Percentiles rank a stretch among this genome's conserved stretches.
phyloP scores from a whole-genome alignment of 1,139 yeast genomes.

The Kodamaea suecica region DNA sequence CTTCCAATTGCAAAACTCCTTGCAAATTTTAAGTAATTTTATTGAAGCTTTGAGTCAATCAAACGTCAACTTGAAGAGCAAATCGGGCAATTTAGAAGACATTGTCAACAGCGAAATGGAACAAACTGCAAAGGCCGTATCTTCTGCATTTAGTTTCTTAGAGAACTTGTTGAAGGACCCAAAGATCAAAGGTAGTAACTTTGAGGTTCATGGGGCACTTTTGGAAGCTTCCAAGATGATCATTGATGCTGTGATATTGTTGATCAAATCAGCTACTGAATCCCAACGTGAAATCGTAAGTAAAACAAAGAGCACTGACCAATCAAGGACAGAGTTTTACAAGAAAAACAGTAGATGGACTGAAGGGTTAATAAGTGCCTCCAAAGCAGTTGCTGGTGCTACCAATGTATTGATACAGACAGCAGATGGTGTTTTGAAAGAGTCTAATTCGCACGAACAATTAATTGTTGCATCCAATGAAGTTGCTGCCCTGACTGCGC shows the following conservation, averaged over 20 bases:
- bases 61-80: slow-evolving; percentile 22
- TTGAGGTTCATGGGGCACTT: slow-evolving; percentile 75
- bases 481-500: slow-evolving; percentile 92
- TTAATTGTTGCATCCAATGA: slow-evolving; percentile 88
- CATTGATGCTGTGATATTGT: slow-evolving; percentile 70
- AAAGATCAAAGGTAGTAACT: slow-evolving; percentile 49
- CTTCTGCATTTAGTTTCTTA: slow-evolving; percentile 62
- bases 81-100: slow-evolving; percentile 60
- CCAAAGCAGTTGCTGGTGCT: slow-evolving; percentile 83
- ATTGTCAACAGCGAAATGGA: slow-evolving; percentile 71
- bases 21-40: slow-evolving; percentile 56
- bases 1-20: slow-evolving; percentile 65
- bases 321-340: slow-evolving; percentile 72
- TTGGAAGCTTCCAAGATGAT: slow-evolving; percentile 78
- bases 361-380: slow-evolving; percentile 88
- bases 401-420: slow-evolving; percentile 77
- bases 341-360: slow-evolving; percentile 92
- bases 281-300: slow-evolving; percentile 82
- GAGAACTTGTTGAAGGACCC: slow-evolving; percentile 54
- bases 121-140: slow-evolving; percentile 67
- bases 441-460: slow-evolving; percentile 70
- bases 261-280: slow-evolving; percentile 75
- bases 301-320: slow-evolving; percentile 69
- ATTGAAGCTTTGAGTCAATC: slow-evolving; percentile 54
- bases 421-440: slow-evolving; percentile 78